Conservation (phyloP, 2,329 filamentous ascomycete species). For the Hymenoscyphus occultus region DNA sequence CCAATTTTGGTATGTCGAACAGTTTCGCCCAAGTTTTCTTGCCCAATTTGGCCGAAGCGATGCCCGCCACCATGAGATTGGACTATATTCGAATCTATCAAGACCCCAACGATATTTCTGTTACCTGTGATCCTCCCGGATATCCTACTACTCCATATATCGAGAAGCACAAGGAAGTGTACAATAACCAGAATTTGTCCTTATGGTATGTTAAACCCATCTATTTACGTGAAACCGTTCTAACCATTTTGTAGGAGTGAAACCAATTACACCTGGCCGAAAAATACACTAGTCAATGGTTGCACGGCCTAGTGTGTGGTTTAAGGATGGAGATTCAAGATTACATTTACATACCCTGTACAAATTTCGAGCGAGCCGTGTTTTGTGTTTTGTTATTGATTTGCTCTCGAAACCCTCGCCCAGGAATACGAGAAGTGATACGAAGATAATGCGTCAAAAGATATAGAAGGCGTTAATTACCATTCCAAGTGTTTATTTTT, state of each 20-base stretch:
- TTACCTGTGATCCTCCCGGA: constrained; percentile 66
- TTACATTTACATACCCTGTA: constrained; percentile 20
- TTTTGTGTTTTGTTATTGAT: too few species aligned
- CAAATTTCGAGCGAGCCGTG: constrained; percentile 20
- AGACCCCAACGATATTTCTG: constrained; percentile 51
- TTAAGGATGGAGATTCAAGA: constrained; percentile 1
- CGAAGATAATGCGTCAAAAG: constrained; percentile 27
- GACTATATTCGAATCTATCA: constrained; percentile 73
- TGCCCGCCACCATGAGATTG: constrained; percentile 64
- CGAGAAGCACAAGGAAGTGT: constrained; percentile 53
- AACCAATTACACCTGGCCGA: constrained; percentile 57
- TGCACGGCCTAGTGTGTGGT: constrained; percentile 39
- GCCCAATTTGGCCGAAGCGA: constrained; percentile 49
- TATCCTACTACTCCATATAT: constrained; percentile 69
- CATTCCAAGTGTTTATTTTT: background rate
- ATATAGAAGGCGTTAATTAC: constrained; percentile 25
- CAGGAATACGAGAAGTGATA: constrained; percentile 18
- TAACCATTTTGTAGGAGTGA: constrained; percentile 34
- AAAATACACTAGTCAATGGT: constrained; percentile 57
- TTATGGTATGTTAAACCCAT: constrained; percentile 40
- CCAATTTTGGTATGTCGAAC: constrained; percentile 69
- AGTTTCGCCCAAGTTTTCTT: constrained; percentile 62
- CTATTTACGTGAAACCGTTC: background rate
- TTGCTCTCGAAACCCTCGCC: constrained; percentile 1
- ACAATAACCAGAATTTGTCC: constrained; percentile 61